Percentiles rank a stretch among this genome's conserved stretches.
Evolutionary conservation across 108 stramenopile genomes (phyloP).

Genomic region (Cyclostephanos tholiformis): DNA sequence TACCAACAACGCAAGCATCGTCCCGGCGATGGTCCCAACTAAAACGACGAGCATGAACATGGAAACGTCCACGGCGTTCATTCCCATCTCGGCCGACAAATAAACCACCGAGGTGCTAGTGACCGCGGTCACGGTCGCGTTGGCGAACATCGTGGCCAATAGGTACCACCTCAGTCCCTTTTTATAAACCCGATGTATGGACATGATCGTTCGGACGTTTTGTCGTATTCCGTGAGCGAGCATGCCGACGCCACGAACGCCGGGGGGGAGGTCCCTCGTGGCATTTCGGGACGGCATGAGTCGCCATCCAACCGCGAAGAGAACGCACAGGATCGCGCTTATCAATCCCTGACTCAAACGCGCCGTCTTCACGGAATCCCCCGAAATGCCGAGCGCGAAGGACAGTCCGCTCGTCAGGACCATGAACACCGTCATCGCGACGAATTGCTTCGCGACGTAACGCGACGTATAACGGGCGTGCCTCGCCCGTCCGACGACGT

Average conservation of each 20-base stretch:
- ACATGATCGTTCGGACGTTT: constrained; percentile 43
- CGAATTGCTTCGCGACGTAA: constrained; percentile 52
- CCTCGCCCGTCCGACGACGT: constrained; percentile 44
- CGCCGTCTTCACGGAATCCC: constrained; percentile 44
- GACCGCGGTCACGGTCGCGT: constrained; percentile 48
- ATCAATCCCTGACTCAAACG: constrained; percentile 45
- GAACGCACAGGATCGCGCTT: constrained; percentile 21
- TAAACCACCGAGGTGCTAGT: constrained; percentile 52
- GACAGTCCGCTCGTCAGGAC: constrained; percentile 47
- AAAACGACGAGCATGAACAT: constrained; percentile 57
- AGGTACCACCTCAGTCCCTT: constrained; percentile 56
- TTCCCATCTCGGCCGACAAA: constrained; percentile 42
- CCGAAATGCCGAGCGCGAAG: constrained; percentile 29
- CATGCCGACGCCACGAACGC: constrained; percentile 21
- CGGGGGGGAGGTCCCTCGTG: constrained; percentile 44
- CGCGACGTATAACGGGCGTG: constrained; percentile 26
- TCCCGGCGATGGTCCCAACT: constrained; percentile 46
- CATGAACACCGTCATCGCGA: constrained; percentile 44
- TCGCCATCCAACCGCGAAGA: constrained; percentile 51
- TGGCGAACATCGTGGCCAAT: constrained; percentile 51
- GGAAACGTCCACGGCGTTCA: constrained; percentile 52
- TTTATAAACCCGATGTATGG: constrained; percentile 47
- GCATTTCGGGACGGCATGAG: constrained; percentile 26
- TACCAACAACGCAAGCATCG: constrained; percentile 32
- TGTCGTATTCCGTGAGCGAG: constrained; percentile 44